phyloP scores from a whole-genome alignment of 2,329 filamentous ascomycete species.

The Paecilomyces variotii region DNA sequence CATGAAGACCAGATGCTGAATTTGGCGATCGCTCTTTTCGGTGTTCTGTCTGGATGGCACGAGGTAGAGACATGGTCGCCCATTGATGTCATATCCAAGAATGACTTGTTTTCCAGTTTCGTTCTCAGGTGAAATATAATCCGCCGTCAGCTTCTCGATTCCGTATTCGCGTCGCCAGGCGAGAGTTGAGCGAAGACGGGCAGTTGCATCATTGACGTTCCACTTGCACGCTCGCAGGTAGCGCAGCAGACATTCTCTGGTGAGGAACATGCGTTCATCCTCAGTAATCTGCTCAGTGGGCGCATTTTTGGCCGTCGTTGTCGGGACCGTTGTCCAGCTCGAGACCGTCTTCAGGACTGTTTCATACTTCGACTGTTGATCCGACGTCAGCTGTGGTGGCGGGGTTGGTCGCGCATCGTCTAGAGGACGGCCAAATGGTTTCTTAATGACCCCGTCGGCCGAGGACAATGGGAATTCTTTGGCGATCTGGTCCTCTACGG shows the following conservation, averaged over 20 bases:
- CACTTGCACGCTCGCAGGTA: slow-evolving; percentile 94
- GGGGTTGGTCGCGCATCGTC: slow-evolving; percentile 51
- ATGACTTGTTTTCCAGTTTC: slow-evolving; percentile 94
- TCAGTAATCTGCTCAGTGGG: slow-evolving; percentile 61
- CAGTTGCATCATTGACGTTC: slow-evolving; percentile 65
- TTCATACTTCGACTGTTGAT: slow-evolving; percentile 77
- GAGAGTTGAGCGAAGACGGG: slow-evolving; percentile 72
- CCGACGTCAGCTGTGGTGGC: slow-evolving; percentile 56
- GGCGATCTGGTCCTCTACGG: slow-evolving; percentile 10
- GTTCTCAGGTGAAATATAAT: slow-evolving; percentile 88
- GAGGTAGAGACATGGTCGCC: slow-evolving; percentile 83
- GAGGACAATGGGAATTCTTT: slow-evolving; percentile 29
- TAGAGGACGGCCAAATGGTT: slow-evolving; percentile 52
- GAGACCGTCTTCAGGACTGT: slow-evolving; percentile 63
- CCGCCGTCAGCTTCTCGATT: slow-evolving; percentile 62
- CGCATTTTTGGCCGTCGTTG: slow-evolving; percentile 52
- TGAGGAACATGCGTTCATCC: slow-evolving; percentile 80
- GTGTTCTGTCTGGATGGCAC: slow-evolving; percentile 91
- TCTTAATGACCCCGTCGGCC: slow-evolving; percentile 39
- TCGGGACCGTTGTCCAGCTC: slow-evolving; percentile 62
- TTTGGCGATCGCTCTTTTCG: slow-evolving; percentile 72
- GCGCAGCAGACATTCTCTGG: slow-evolving; percentile 81
- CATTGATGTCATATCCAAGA: slow-evolving; percentile 76
- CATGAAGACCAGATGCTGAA: slow-evolving; percentile 95
- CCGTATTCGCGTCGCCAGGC: slow-evolving; percentile 89